Evolutionary conservation across 331 rosid genomes (phyloP).

Genomic region (Malus hybrid): DNA sequence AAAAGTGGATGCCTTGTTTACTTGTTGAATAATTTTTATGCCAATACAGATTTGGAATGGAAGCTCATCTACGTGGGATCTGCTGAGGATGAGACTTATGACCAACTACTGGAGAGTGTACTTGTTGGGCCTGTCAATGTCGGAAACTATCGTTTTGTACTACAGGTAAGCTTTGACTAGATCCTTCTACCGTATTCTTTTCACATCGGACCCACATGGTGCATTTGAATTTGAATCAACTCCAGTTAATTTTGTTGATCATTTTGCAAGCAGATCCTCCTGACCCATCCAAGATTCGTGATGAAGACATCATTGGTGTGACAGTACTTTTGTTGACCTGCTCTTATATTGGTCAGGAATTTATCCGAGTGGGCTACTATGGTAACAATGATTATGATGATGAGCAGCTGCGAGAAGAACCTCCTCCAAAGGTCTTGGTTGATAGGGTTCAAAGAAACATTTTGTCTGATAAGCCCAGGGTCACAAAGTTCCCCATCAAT

Average conservation of each 20-base stretch:
- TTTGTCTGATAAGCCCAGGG: conserved; percentile 85
- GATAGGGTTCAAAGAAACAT: conserved; percentile 89
- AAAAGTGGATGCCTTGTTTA: too few relatives aligned
- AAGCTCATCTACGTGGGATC: conserved; percentile 74
- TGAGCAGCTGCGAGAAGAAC: conserved; percentile 89
- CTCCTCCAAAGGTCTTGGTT: conserved; percentile 61
- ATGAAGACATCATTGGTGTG: conserved; percentile 88
- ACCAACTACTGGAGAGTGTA: conserved; percentile 34
- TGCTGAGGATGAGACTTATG: conserved; percentile 37
- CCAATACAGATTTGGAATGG: conserved; percentile 25
- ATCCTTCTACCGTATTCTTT: background rate
- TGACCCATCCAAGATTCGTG: conserved; percentile 84
- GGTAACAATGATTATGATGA: conserved; percentile 93
- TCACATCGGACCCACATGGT: background rate
- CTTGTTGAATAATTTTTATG: too few relatives aligned
- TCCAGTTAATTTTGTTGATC: conserved; percentile 12
- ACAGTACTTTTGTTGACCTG: conserved; percentile 77
- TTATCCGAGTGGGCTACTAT: conserved; percentile 78
- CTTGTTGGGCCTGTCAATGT: conserved; percentile 94
- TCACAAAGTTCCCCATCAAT: conserved; percentile 86
- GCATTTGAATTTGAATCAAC: conserved; percentile 3
- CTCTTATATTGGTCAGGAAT: conserved; percentile 86
- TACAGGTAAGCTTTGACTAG: conserved; percentile 40
- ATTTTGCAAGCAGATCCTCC: conserved; percentile 78
- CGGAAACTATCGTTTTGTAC: conserved; percentile 80